Conservation (phyloP, 2,329 filamentous ascomycete species). For the Exserohilum rostratum region DNA sequence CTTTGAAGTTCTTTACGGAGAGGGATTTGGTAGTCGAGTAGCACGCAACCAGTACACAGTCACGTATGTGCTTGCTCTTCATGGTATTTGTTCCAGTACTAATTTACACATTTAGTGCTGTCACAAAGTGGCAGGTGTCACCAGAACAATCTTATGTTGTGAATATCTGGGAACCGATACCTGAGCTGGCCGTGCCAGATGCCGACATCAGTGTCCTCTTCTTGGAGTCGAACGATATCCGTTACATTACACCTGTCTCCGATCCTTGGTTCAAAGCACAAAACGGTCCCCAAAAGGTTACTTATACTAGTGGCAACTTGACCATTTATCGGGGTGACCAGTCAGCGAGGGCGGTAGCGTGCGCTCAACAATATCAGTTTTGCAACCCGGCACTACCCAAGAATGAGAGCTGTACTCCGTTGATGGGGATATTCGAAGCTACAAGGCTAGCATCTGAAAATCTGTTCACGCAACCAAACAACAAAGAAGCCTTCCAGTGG, state of each 20-base stretch:
- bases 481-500: conserved; percentile 5
- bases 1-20: conserved; percentile 4
- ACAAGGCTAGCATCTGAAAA: background rate
- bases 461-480: background rate
- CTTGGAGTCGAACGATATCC: conserved; percentile 35
- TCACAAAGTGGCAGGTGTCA: background rate
- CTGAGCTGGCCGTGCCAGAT: conserved; percentile 34
- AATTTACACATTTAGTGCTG: background rate
- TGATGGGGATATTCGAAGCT: conserved; percentile 20
- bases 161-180: conserved; percentile 27
- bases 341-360: conserved; percentile 33
- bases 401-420: conserved; percentile 23
- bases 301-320: background rate
- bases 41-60: conserved; percentile 13
- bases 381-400: conserved; percentile 37
- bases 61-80: conserved; percentile 6
- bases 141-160: background rate
- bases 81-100: background rate
- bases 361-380: conserved; percentile 44
- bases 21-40: conserved; percentile 9
- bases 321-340: conserved; percentile 16
- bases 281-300: background rate
- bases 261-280: conserved; percentile 45
- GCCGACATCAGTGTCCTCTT: conserved; percentile 44
- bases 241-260: conserved; percentile 28